Base-by-base conservation (phyloP, 768 basidiomycete genomes). In the Collybiopsis luxurians region DNA sequence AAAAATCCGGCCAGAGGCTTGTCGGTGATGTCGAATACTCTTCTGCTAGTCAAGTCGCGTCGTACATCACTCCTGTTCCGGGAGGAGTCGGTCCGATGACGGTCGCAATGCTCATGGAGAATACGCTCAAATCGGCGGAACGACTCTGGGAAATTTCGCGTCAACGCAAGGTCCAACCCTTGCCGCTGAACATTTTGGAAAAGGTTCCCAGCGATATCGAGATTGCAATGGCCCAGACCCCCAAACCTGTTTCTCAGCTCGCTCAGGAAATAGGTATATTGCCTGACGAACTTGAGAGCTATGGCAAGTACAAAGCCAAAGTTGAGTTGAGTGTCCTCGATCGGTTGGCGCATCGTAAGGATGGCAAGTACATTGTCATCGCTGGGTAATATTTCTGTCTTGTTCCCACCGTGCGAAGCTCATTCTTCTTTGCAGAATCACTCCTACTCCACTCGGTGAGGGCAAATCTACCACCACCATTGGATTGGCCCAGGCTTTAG, bases 51-150 rank as follows among this genome's bases (percentile, higher is more conserved):
- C 66, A 75, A 44, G 84, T 89, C 57, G 96, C 97, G 1, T 90
- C 92, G 1, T 75, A 89, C 72, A 97, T 99, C 65, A 99, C 97
- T 0, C 97, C 97, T 21, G 97, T 99, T 24, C 97, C 97, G 0
- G 97, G 97, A 71, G 97, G 97, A 56, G 97, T 99, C 52, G 97
- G 97, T 12, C 97, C 97, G n/a, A 97, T 98, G 95, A 99, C 97
- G 13, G 97, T 99, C 57, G 97, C 97, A 21, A 81, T 98, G 77
- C 85, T 99, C 60, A 98, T 99, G 95, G 82, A 86, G 66, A 99
- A 98, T 73, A 96, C 95, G 1, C 75, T 93, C 62, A 76, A 80
- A 60, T 89, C 93, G 47, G 95, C 95, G 23, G 82, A 90, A 69
- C 85, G 91, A 51, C 79, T 85, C 50, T 95, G 90, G 81, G 83